Conservation (phyloP, 2,329 filamentous ascomycete species). For the Pseudogymnoascus verrucosus region DNA sequence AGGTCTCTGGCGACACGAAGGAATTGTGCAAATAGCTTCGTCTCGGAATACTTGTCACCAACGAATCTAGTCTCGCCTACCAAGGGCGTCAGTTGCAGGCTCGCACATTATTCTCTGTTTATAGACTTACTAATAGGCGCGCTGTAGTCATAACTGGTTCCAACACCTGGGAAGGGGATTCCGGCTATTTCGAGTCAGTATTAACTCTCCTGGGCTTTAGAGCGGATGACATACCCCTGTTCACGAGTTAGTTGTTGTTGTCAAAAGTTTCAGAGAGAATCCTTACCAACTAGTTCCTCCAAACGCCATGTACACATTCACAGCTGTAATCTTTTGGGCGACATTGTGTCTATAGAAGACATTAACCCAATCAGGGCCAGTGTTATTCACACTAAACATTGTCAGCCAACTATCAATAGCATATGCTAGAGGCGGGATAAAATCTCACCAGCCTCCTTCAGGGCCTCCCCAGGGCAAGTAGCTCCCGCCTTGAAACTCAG, state of each 20-base stretch:
- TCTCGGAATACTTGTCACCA: slow-evolving; percentile 54
- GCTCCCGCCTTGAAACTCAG: slow-evolving; percentile 51
- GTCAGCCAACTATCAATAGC: slow-evolving; percentile 30
- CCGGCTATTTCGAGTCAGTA: slow-evolving; percentile 32
- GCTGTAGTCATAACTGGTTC: slow-evolving; percentile 56
- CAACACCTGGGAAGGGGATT: slow-evolving; percentile 48
- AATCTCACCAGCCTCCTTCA: not conserved
- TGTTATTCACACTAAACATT: slow-evolving; percentile 31
- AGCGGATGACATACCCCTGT: not conserved
- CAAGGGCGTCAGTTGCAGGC: too few species aligned
- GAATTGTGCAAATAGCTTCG: slow-evolving; percentile 53
- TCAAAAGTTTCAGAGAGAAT: not conserved
- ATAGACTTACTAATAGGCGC: slow-evolving; percentile 40
- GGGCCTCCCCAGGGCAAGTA: slow-evolving; percentile 28
- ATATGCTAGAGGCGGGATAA: too few species aligned
- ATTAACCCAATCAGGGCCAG: slow-evolving; percentile 52
- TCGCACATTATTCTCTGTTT: not conserved
- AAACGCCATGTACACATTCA: slow-evolving; percentile 57
- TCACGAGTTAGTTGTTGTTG: not conserved
- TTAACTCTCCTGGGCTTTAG: too few species aligned
- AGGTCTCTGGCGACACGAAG: slow-evolving; percentile 50
- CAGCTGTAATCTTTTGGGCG: slow-evolving; percentile 48
- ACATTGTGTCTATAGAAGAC: slow-evolving; percentile 57
- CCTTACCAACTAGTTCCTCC: slow-evolving; percentile 52
- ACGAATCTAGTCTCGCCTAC: slow-evolving; percentile 34